Percentiles rank a stretch among this genome's conserved stretches.
These are phyloP conservation scores for Plasmodium ovale DNA, from an alignment of 169 alveolate genomes.

Conservation along the genomic window DNA sequence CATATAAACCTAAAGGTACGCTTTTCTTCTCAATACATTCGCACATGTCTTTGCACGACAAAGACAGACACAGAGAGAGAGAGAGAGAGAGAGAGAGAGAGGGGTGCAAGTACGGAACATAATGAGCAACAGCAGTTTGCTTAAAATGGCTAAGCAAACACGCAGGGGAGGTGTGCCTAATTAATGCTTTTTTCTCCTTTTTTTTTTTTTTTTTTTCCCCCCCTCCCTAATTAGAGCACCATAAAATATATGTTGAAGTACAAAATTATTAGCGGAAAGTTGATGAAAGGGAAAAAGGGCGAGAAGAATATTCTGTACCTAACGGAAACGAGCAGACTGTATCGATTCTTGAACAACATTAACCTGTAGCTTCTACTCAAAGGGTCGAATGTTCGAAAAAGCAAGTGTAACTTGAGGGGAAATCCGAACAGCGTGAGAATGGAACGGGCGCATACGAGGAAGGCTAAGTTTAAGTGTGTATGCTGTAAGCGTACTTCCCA, in stretches of 20 bases:
- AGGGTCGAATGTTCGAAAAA: too few relatives aligned
- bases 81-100: not conserved
- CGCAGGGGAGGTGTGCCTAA: not conserved
- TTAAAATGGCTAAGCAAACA: too few relatives aligned
- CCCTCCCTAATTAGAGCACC: conserved; percentile 33
- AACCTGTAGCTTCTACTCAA: conserved; percentile 23
- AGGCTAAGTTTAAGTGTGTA: not conserved
- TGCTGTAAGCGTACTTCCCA: too few relatives aligned
- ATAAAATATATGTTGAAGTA: conserved; percentile 55
- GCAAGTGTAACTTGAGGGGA: not conserved
- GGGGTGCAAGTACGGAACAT: too few relatives aligned
- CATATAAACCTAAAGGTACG: conserved; percentile 55
- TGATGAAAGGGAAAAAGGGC: not conserved
- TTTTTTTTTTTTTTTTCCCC: not conserved
- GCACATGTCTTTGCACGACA: not conserved
- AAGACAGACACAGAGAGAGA: not conserved
- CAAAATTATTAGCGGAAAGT: conserved; percentile 42
- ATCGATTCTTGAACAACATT: conserved; percentile 44
- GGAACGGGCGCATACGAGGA: not conserved
- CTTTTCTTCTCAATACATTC: not conserved
- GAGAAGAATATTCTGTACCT: conserved; percentile 26
- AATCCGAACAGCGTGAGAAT: not conserved
- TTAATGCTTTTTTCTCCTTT: not conserved
- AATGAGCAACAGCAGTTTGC: too few relatives aligned
- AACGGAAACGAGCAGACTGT: conserved; percentile 21